Evolutionary conservation across 192 early-diverging fungal genomes (phyloP), one percentile per base, ranked within the genome.

Genomic region (Coemansia furcata): DNA sequence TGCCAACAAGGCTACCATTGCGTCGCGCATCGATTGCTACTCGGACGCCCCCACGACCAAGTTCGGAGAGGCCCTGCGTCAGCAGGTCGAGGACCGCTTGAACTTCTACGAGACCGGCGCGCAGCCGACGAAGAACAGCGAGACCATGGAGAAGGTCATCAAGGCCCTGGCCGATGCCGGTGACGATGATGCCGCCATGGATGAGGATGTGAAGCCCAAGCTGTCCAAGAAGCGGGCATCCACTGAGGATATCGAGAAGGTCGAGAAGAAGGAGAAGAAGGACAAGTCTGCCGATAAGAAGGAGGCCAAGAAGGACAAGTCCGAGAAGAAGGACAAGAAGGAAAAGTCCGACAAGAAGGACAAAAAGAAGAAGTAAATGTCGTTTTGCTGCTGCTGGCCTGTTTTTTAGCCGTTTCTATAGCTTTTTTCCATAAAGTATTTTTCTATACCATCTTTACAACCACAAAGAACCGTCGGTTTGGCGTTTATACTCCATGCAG

Each of bases 1-100:
- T 21, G 97, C 97, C 73, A 99, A 98, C 89, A 99, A 99, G 85
- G 94, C 93, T 71, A 89, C 94, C 8, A 95, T 99, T 83, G 96
- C 96, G 17, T 94, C 93, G 30, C 87, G 97, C 63, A 96, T 99
- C 66, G 97, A 99, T 78, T 97, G 94, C 79, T 98, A 95, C 89
- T 78, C 89, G 54, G 89, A 93, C n/a, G 84, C 81, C 43, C 95
- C 94, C 17, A 95, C 91, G 5, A 85, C 84, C 83, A 94, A 91
- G 73, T 97, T 95, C 73, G 98, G 98, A 66, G 93, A 94, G 83
- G 88, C 95, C 33, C 84, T 98, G 78, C 87, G 91, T 74, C 85
- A 90, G 60, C 96, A 99, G 85, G 94, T 99, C 12, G 98, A 99
- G 83, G 94, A 96, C 78, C 91, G 98, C 59, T 77, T 99, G 35